Evolutionary conservation across 139 green algal genomes (phyloP).

Genomic region (Yamagishiella unicocca): DNA sequence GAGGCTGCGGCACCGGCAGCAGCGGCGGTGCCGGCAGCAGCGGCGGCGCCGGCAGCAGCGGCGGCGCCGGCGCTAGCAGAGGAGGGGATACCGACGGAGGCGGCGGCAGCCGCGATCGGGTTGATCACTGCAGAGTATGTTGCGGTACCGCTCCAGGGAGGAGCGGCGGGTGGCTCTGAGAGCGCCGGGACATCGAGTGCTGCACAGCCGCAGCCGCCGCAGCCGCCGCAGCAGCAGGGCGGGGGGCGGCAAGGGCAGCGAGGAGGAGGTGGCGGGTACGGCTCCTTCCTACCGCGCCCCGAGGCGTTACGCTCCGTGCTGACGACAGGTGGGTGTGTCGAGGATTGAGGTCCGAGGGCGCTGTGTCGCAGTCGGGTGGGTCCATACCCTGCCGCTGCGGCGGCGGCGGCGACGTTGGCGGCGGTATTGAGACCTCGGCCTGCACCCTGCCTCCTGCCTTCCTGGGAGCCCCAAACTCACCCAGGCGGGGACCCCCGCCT

Average conservation of each 20-base stretch:
- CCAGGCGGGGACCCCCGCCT: too few relatives aligned
- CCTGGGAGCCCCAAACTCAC: too few relatives aligned
- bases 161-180: too few relatives aligned
- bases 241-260: neutral
- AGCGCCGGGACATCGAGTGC: too few relatives aligned
- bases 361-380: too few relatives aligned
- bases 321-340: neutral
- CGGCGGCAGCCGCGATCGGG: neutral
- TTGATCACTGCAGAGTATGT: too few relatives aligned
- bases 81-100: neutral
- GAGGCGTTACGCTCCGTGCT: neutral
- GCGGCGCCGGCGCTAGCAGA: neutral
- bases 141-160: too few relatives aligned
- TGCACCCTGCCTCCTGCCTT: too few relatives aligned
- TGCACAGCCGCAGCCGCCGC: neutral
- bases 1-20: neutral
- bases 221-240: neutral
- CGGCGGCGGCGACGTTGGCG: too few relatives aligned
- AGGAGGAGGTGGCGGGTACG: conserved; percentile 25
- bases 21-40: neutral
- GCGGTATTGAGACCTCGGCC: too few relatives aligned
- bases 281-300: conserved; percentile 20
- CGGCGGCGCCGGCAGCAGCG: conserved; percentile 6
- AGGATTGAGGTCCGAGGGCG: too few relatives aligned
- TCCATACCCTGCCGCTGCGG: too few relatives aligned